Percentiles rank a stretch among this genome's conserved stretches.
Evolutionary conservation across 2,329 filamentous ascomycete genomes (phyloP).

Genomic region (Leptodontidium sp.): DNA sequence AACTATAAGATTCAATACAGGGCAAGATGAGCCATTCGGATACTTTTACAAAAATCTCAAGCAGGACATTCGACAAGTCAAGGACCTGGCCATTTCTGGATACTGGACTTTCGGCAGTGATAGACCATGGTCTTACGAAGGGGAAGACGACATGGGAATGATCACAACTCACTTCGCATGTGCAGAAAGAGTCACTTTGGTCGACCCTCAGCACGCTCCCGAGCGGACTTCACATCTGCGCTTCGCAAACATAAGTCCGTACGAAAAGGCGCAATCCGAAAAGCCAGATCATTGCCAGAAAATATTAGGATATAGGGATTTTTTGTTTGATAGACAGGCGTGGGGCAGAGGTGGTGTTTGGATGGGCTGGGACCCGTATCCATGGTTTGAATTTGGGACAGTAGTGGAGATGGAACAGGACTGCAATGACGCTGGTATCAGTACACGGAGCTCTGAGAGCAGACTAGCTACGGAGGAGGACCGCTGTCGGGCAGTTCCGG

Average conservation of each 20-base stretch:
- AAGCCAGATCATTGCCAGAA: neutral
- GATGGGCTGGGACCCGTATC: neutral
- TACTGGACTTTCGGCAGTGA: constrained; percentile 5
- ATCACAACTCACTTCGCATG: neutral
- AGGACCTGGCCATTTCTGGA: neutral
- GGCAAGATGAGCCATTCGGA: constrained; percentile 2
- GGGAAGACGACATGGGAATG: neutral
- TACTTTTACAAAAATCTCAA: constrained; percentile 1
- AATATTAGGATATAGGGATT: neutral
- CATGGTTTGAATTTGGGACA: constrained; percentile 5
- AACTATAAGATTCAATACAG: neutral
- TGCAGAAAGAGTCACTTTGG: neutral
- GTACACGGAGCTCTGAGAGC: neutral
- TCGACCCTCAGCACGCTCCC: constrained; percentile 2
- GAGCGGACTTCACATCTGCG: neutral
- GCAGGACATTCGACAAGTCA: constrained; percentile 4
- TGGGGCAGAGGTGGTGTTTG: neutral
- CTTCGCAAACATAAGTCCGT: neutral
- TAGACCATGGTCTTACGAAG: neutral
- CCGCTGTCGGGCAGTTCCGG: neutral
- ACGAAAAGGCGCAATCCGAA: neutral
- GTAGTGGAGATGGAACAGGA: neutral
- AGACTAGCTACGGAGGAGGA: neutral
- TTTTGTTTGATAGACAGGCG: neutral
- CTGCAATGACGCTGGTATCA: neutral